phyloP scores from a whole-genome alignment of 2,329 filamentous ascomycete genomes.

The Botrytis fragariae region DNA sequence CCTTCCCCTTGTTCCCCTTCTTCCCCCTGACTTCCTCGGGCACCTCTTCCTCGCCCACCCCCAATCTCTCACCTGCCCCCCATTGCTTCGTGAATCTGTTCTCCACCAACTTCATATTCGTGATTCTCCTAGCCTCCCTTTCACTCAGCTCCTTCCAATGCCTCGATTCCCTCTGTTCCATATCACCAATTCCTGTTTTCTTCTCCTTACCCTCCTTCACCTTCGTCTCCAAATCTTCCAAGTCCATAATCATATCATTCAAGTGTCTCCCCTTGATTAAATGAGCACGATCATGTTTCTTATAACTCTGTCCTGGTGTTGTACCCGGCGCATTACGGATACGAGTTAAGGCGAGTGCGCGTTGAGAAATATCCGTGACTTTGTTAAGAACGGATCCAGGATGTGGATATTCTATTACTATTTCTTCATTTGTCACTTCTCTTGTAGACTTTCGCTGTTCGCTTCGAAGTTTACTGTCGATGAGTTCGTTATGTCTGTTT shows the following conservation, averaged over 20 bases:
- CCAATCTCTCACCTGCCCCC: neutral
- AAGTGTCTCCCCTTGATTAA: neutral
- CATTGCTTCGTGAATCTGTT: neutral
- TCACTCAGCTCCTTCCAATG: neutral
- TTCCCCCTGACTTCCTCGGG: neutral
- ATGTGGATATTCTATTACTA: too few relatives aligned
- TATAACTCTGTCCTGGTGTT: neutral
- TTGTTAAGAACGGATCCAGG: neutral
- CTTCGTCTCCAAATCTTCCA: conserved; percentile 6
- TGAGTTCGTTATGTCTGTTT: neutral
- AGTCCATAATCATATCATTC: conserved; percentile 13
- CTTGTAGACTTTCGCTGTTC: neutral
- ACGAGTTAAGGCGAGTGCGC: neutral
- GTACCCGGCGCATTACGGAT: conserved; percentile 11
- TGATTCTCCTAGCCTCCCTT: neutral
- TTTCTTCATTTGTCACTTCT: neutral
- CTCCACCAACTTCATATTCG: conserved; percentile 8
- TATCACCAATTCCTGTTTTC: too few relatives aligned
- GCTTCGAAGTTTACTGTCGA: neutral
- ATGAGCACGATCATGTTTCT: neutral
- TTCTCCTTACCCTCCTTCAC: neutral
- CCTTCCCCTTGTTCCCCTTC: neutral
- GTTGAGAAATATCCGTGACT: neutral
- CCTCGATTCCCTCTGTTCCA: neutral
- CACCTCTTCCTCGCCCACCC: neutral